phyloP scores from a whole-genome alignment of 148 eudicot genomes.

The Vaccinium vitisidaea region DNA sequence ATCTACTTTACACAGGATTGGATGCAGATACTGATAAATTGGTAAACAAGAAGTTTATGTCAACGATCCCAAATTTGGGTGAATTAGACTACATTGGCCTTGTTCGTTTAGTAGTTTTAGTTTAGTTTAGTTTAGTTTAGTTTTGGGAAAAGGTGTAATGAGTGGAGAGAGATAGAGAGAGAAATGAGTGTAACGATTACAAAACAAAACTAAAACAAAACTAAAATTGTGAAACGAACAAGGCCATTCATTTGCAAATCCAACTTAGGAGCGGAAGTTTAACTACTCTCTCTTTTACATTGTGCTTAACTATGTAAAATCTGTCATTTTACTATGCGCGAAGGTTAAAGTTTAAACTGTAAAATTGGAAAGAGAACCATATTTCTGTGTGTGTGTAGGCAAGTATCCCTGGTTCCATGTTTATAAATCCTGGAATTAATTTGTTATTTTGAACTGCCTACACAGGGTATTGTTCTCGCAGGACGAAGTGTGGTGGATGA shows the following conservation, averaged over 20 bases:
- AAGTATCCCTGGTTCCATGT: slow-evolving; percentile 13
- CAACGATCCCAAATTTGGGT: not conserved
- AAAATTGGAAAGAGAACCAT: not conserved
- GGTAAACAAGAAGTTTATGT: not conserved
- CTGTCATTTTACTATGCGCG: not conserved
- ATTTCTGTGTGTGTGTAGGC: not conserved
- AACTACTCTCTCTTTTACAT: not conserved
- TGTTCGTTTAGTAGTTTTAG: no score
- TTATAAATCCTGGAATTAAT: slow-evolving; percentile 15
- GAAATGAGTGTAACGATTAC: no score
- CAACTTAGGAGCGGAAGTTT: not conserved
- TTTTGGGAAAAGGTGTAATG: no score
- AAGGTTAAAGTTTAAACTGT: not conserved
- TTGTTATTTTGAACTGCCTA: slow-evolving; percentile 12
- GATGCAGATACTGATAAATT: not conserved
- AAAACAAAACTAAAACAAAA: no score
- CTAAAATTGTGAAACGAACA: no score
- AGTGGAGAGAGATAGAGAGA: no score
- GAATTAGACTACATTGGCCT: no score
- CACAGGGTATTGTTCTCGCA: slow-evolving; percentile 80
- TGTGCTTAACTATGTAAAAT: slow-evolving; percentile 1
- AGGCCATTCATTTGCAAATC: slow-evolving; percentile 7
- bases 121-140: no score
- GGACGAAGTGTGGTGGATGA: slow-evolving; percentile 98
- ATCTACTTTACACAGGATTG: not conserved